phyloP scores from a whole-genome alignment of 169 alveolate genomes.

The Eimeria zaria region DNA sequence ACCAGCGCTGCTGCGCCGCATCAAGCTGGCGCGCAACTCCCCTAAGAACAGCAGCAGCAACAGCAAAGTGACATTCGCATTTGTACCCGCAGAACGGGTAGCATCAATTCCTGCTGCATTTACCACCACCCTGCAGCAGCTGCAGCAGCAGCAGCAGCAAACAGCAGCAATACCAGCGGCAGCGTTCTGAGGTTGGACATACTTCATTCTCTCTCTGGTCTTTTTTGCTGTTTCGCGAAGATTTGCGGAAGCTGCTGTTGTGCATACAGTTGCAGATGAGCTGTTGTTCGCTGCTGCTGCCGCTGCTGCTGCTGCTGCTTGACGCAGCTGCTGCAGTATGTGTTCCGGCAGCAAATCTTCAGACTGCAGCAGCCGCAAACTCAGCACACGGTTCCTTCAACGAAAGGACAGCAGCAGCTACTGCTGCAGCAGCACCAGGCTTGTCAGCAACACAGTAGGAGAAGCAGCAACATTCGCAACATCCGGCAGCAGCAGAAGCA shows the following conservation, averaged over 20 bases:
- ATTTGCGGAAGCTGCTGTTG: conserved; percentile 55
- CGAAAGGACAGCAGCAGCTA: not conserved
- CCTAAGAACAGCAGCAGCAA: conserved; percentile 52
- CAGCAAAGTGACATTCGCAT: not conserved
- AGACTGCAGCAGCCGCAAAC: conserved; percentile 59
- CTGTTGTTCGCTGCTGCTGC: conserved; percentile 32
- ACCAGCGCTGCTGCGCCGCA: conserved; percentile 72
- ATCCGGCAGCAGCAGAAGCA: not conserved
- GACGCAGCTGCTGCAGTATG: conserved; percentile 69
- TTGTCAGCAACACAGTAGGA: conserved; percentile 8
- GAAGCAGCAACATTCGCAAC: conserved; percentile 33
- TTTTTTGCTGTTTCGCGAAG: conserved; percentile 56
- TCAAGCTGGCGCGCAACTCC: conserved; percentile 58
- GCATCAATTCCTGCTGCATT: conserved; percentile 11
- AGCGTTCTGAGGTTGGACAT: not conserved
- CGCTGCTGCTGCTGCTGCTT: conserved; percentile 70
- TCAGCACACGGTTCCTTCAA: not conserved
- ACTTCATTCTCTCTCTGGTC: conserved; percentile 52
- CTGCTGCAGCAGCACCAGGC: not conserved
- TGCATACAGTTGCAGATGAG: conserved; percentile 55
- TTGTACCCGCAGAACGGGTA: not conserved
- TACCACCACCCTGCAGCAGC: not conserved
- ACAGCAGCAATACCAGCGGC: not conserved
- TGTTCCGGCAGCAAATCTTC: conserved; percentile 61
- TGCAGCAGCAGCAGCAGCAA: not conserved